Evolutionary conservation across 2,329 filamentous ascomycete species (phyloP).

Genomic region (Aspergillus latus): DNA sequence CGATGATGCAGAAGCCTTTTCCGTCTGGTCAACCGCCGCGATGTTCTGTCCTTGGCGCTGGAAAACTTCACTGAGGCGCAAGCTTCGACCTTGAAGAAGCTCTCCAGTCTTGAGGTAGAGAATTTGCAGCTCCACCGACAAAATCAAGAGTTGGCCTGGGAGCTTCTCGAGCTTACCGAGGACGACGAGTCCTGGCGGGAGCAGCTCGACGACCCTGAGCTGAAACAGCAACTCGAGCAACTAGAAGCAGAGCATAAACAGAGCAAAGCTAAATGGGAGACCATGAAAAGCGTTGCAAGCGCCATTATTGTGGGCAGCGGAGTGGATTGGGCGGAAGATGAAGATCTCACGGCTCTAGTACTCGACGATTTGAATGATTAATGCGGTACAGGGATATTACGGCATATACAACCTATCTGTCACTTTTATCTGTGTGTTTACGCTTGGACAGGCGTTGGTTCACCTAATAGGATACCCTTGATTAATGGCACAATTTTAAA

Average conservation of each 20-base stretch:
- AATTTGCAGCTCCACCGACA: slow-evolving; percentile 56
- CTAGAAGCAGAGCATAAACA: slow-evolving; percentile 61
- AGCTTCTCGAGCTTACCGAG: slow-evolving; percentile 63
- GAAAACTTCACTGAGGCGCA: slow-evolving; percentile 59
- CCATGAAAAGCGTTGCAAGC: slow-evolving; percentile 75
- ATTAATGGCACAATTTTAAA: neutral
- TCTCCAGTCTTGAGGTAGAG: slow-evolving; percentile 60
- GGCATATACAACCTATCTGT: neutral
- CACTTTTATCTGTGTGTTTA: neutral
- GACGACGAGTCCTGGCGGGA: slow-evolving; percentile 54
- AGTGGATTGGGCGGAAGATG: slow-evolving; percentile 74
- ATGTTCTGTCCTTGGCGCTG: slow-evolving; percentile 64
- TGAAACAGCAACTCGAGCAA: slow-evolving; percentile 56
- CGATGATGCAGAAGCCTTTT: slow-evolving; percentile 59
- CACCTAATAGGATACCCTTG: slow-evolving; percentile 6
- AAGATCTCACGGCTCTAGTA: slow-evolving; percentile 67
- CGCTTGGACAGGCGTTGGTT: slow-evolving; percentile 14
- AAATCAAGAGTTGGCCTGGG: slow-evolving; percentile 63
- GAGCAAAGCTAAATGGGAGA: slow-evolving; percentile 67
- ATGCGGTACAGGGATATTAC: slow-evolving; percentile 13
- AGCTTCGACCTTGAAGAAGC: slow-evolving; percentile 51
- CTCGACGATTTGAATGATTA: slow-evolving; percentile 63
- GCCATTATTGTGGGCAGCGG: slow-evolving; percentile 79
- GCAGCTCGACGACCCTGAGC: slow-evolving; percentile 54
- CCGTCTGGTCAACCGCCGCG: slow-evolving; percentile 65